A percentile compares a stretch with the other conserved stretches of the same genome.
phyloP scores from a whole-genome alignment of 805 yeast species.

The Geotrichum ghanense region DNA sequence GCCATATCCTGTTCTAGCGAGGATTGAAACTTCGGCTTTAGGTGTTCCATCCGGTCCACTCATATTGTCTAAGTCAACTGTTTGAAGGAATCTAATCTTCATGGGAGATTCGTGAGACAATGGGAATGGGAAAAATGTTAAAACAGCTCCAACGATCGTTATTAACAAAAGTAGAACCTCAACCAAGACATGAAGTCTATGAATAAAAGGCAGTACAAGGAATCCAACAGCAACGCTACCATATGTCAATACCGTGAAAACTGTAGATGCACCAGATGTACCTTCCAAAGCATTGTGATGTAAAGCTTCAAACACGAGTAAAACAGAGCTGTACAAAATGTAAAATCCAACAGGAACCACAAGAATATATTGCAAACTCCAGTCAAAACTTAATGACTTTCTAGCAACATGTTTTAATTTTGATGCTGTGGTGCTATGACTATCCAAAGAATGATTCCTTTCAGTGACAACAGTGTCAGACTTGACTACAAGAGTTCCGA shows the following conservation, averaged over 20 bases:
- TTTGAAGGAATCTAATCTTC: slow-evolving; percentile 61
- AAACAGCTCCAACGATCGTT: slow-evolving; percentile 27
- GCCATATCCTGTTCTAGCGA: slow-evolving; percentile 41
- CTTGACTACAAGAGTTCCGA: slow-evolving; percentile 29
- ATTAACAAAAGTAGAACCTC: slow-evolving; percentile 26
- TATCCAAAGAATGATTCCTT: not conserved
- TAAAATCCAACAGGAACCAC: slow-evolving; percentile 55
- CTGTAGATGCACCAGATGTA: slow-evolving; percentile 28
- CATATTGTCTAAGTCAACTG: slow-evolving; percentile 34
- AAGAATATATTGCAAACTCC: slow-evolving; percentile 65
- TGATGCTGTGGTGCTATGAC: not conserved
- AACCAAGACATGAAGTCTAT: slow-evolving; percentile 48
- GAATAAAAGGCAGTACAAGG: slow-evolving; percentile 58
- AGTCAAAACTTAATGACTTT: slow-evolving; percentile 52
- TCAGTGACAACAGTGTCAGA: slow-evolving; percentile 7
- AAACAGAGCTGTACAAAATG: slow-evolving; percentile 43
- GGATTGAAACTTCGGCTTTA: slow-evolving; percentile 33
- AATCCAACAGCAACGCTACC: slow-evolving; percentile 30
- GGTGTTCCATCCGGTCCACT: slow-evolving; percentile 6
- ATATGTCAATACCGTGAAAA: slow-evolving; percentile 27
- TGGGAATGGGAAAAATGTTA: slow-evolving; percentile 35
- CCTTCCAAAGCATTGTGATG: slow-evolving; percentile 67
- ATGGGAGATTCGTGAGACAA: slow-evolving; percentile 53
- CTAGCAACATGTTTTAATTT: slow-evolving; percentile 7
- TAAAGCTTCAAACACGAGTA: slow-evolving; percentile 48